A percentile compares a stretch with the other conserved stretches of the same genome.
Evolutionary conservation across 345 rosid species (phyloP).

Genomic region (Raphanus raphanistrum): DNA sequence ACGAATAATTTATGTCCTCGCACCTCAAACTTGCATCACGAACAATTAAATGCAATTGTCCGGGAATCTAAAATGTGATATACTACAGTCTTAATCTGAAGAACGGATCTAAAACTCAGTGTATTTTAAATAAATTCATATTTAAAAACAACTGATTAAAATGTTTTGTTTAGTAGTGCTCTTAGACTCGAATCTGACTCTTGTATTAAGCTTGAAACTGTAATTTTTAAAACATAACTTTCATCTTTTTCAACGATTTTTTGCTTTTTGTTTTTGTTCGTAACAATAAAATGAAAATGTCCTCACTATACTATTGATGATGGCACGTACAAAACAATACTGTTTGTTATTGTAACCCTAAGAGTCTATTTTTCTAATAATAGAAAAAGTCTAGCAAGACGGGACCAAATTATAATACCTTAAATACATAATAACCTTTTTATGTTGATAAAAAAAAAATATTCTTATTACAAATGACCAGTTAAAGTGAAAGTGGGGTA

Average conservation of each 20-base stretch:
- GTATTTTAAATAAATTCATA: not conserved
- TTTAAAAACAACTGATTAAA: not conserved
- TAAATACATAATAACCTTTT: not conserved
- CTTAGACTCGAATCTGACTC: not conserved
- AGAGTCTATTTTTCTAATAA: not conserved
- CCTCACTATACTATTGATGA: not conserved
- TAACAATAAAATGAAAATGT: not conserved
- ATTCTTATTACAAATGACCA: not conserved
- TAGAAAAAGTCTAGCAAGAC: not conserved
- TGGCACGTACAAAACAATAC: not conserved
- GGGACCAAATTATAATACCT: not conserved
- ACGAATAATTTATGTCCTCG: not conserved
- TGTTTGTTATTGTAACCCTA: not conserved
- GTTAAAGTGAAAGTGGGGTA: not conserved
- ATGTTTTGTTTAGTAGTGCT: not conserved
- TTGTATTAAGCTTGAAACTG: not conserved
- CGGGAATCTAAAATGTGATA: not conserved
- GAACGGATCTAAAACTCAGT: not conserved
- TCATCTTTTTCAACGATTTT: not conserved
- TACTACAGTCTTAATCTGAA: not conserved
- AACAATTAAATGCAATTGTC: not conserved
- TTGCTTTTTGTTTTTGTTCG: not conserved
- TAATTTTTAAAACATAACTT: not conserved
- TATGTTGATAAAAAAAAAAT: too few relatives aligned
- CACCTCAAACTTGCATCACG: constrained; percentile 4